Conservation (phyloP, 208 protist genomes). For the Crithidia thermophila region DNA sequence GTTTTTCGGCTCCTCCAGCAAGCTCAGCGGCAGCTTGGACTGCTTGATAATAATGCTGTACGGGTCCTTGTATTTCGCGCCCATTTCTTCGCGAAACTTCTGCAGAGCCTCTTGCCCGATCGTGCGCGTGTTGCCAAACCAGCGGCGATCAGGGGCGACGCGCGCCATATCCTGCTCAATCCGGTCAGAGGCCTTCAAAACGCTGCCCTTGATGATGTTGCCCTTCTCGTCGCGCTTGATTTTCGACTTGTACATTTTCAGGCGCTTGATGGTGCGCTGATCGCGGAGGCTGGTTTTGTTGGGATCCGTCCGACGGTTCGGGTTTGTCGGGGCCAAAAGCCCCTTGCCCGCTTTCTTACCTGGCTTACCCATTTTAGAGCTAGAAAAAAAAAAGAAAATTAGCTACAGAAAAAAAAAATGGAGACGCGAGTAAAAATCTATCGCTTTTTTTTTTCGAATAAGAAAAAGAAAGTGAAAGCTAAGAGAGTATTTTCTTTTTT, state of each 20-base stretch:
- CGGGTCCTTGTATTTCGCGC: slow-evolving; percentile 95
- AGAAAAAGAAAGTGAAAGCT: slow-evolving; percentile 1
- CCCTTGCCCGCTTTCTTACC: slow-evolving; percentile 91
- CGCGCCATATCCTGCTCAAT: slow-evolving; percentile 90
- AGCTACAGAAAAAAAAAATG: slow-evolving; percentile 1
- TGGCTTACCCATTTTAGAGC: slow-evolving; percentile 82
- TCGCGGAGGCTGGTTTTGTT: slow-evolving; percentile 86
- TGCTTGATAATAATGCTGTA: slow-evolving; percentile 98
- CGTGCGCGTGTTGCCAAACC: slow-evolving; percentile 98
- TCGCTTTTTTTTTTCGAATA: not conserved
- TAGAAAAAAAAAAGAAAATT: slow-evolving; percentile 2
- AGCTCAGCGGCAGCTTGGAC: slow-evolving; percentile 97
- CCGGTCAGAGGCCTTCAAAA: slow-evolving; percentile 85
- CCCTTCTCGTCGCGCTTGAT: slow-evolving; percentile 92
- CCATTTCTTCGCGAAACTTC: slow-evolving; percentile 97
- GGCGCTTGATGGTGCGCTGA: slow-evolving; percentile 82
- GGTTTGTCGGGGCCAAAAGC: slow-evolving; percentile 87
- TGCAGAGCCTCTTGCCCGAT: slow-evolving; percentile 97
- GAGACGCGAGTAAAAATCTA: slow-evolving; percentile 6
- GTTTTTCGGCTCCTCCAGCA: slow-evolving; percentile 91
- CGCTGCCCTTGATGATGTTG: slow-evolving; percentile 92
- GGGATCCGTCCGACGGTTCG: slow-evolving; percentile 71
- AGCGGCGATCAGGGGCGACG: slow-evolving; percentile 95
- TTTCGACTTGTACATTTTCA: slow-evolving; percentile 92
- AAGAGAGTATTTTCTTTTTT: slow-evolving; percentile 14